A percentile compares a stretch with the other conserved stretches of the same genome.
Conservation (phyloP, 192 early-diverging fungal species). For the Backusella liffmaniae region DNA sequence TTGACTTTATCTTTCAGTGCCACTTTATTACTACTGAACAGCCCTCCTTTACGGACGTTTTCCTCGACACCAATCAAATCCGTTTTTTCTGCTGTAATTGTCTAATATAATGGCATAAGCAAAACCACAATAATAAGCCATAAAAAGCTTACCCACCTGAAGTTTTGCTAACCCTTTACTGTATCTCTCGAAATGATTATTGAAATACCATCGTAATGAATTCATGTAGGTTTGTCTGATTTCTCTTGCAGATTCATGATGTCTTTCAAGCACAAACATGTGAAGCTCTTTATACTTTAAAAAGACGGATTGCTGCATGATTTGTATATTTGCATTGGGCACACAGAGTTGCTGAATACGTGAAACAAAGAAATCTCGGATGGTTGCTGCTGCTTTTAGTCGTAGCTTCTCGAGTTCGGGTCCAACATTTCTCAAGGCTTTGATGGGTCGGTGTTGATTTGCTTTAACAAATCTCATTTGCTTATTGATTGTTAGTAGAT, state of each 20-base stretch:
- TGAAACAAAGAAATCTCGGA: slow-evolving; percentile 84
- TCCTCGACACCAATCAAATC: slow-evolving; percentile 92
- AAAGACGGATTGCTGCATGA: slow-evolving; percentile 89
- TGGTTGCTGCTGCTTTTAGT: slow-evolving; percentile 78
- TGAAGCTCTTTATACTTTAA: slow-evolving; percentile 92
- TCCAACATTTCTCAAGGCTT: slow-evolving; percentile 80
- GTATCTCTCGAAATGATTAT: slow-evolving; percentile 90
- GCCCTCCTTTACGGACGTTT: slow-evolving; percentile 55
- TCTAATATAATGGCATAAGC: slow-evolving; percentile 35
- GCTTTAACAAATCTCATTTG: slow-evolving; percentile 82
- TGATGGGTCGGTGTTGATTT: slow-evolving; percentile 73
- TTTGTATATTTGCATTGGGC: slow-evolving; percentile 90
- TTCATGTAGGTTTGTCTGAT: slow-evolving; percentile 84
- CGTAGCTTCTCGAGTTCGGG: slow-evolving; percentile 93
- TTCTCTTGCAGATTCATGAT: slow-evolving; percentile 84
- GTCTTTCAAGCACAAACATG: slow-evolving; percentile 87
- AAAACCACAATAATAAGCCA: neutral
- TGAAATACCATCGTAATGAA: slow-evolving; percentile 83
- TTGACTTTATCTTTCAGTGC: slow-evolving; percentile 78
- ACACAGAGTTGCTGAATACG: slow-evolving; percentile 85
- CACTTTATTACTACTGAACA: slow-evolving; percentile 68
- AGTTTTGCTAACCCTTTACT: slow-evolving; percentile 70
- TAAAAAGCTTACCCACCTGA: slow-evolving; percentile 46
- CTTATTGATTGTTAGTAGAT: slow-evolving; percentile 82
- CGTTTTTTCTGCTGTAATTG: slow-evolving; percentile 71